Evolutionary conservation across 1,139 yeast species (phyloP), one percentile per base, ranked within the genome.

Genomic region (Yamadazyma mexicana): DNA sequence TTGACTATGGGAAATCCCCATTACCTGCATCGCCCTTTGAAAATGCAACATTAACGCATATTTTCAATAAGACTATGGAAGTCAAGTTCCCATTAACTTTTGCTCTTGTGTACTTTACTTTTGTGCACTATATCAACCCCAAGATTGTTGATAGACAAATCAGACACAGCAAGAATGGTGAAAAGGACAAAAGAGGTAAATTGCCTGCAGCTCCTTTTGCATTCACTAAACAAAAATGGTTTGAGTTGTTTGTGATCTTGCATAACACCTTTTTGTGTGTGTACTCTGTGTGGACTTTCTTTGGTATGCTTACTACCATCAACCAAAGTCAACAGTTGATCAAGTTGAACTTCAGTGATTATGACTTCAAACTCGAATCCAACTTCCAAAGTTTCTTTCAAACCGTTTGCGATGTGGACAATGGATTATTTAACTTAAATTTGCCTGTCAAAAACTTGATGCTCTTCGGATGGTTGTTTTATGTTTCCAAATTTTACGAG

Each of bases 401-500:
- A 51, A 61, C 83, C 2, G 71, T 83, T 32, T 83, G 91, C 58
- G 84, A 81, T 55, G 56, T 71, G 34, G 72, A 78, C 37, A 73
- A 75, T 47, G 87, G 88, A 5, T 68, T 83, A 39, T 83, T 86
- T 74, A 84, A 85, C 40, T 70, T 83, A 51, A 68, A 76, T 34
- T 44, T 49, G 37, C 53, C 54, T 4, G 48, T 49, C 32, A 44
- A 40, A 17, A 49, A 39, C 22, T 45, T 50, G 24, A 33, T 49
- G 29, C 69, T 76, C 49, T 81, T 69, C 55, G 87, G 87, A 10
- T 83, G 77, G 67, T 73, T 81, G 69, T 83, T 83, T 56, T 83
- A 83, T 59, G 60, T 83, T 33, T 80, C 87, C 48, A 83, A 83
- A 63, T 83, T 79, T 52, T 83, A 83, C 55, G 91, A 84, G 59